These are phyloP conservation scores for Teratosphaeria gauchensis DNA, from an alignment of 2,329 filamentous ascomycete species.

Conservation along the genomic window DNA sequence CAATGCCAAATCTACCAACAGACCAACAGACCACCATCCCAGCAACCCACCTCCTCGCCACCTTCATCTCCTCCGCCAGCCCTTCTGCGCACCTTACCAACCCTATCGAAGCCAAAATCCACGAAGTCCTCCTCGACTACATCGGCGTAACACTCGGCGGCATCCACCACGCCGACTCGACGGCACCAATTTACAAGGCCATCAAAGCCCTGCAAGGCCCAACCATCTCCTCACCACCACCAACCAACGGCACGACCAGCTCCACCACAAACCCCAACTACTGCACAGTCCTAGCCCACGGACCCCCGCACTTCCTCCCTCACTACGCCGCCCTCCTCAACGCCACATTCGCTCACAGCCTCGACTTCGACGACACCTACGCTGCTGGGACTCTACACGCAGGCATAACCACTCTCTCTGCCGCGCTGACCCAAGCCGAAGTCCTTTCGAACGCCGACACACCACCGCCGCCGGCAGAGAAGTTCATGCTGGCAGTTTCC, in stretches of 20 bases:
- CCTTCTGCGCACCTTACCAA: constrained; percentile 10
- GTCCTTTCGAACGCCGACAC: background rate
- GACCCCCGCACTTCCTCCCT: constrained; percentile 23
- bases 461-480: constrained; percentile 7
- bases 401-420: constrained; percentile 32
- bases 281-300: constrained; percentile 28
- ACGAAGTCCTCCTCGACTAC: constrained; percentile 25
- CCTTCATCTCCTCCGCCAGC: constrained; percentile 16
- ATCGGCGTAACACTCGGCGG: constrained; percentile 20
- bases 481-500: constrained; percentile 24
- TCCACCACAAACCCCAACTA: background rate
- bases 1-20: background rate
- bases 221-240: background rate
- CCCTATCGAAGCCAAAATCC: constrained; percentile 15
- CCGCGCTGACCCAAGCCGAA: constrained; percentile 27
- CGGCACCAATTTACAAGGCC: constrained; percentile 17
- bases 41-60: constrained; percentile 16
- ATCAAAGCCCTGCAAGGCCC: constrained; percentile 18
- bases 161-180: constrained; percentile 17
- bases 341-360: constrained; percentile 33
- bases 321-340: constrained; percentile 35
- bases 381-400: constrained; percentile 33
- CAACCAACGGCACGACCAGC: background rate
- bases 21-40: constrained; percentile 5
- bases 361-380: constrained; percentile 40